Percentiles rank a stretch among this genome's conserved stretches.
These are phyloP conservation scores for Chaetomium sp. DNA, from an alignment of 2,329 filamentous ascomycete species.

Conservation along the genomic window DNA sequence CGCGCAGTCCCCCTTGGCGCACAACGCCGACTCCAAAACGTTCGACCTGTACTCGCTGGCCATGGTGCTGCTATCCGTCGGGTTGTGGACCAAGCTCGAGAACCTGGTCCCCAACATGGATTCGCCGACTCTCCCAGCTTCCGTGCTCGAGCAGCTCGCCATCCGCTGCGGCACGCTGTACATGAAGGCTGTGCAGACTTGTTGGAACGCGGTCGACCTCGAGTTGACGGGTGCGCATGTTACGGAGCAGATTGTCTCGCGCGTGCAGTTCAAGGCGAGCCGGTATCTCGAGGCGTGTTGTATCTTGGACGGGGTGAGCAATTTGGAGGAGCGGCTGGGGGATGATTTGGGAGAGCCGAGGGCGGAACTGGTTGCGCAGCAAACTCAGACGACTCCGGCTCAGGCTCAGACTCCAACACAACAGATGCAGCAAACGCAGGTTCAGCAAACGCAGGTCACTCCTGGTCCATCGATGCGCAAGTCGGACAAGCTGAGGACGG, in stretches of 20 bases:
- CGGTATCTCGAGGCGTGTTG: slow-evolving; percentile 57
- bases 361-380: neutral
- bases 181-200: slow-evolving; percentile 66
- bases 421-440: no score
- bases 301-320: slow-evolving; percentile 53
- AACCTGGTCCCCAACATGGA: slow-evolving; percentile 41
- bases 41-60: slow-evolving; percentile 68
- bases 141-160: slow-evolving; percentile 56
- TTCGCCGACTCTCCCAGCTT: slow-evolving; percentile 50
- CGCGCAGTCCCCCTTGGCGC: slow-evolving; percentile 40
- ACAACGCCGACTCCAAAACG: slow-evolving; percentile 49
- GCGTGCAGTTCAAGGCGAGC: slow-evolving; percentile 48
- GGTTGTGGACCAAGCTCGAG: slow-evolving; percentile 65
- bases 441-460: slow-evolving; percentile 8
- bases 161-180: slow-evolving; percentile 68
- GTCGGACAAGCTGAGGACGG: slow-evolving; percentile 2
- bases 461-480: slow-evolving; percentile 20
- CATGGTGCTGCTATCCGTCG: slow-evolving; percentile 66
- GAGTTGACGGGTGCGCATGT: slow-evolving; percentile 42
- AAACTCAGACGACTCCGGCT: no score
- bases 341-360: slow-evolving; percentile 37
- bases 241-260: slow-evolving; percentile 46
- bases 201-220: slow-evolving; percentile 63
- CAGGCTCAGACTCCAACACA: no score
- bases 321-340: slow-evolving; percentile 46